Evolutionary conservation across 192 early-diverging fungal species (phyloP).

Genomic region (Dispira simplex): DNA sequence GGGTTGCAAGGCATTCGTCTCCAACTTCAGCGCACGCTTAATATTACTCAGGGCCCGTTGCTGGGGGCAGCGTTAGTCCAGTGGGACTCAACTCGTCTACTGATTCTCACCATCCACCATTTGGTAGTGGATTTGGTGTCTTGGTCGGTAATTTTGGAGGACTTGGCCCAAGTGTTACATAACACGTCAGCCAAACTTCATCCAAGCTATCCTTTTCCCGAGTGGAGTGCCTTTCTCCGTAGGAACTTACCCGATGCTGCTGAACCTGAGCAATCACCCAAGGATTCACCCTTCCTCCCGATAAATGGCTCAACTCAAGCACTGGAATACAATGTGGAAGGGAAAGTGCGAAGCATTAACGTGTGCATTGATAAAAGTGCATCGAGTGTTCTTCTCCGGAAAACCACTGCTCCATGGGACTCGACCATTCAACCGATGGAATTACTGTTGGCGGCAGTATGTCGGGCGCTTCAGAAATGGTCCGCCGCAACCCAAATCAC

Average conservation of each 20-base stretch:
- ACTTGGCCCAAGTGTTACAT: slow-evolving; percentile 10
- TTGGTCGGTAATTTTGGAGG: slow-evolving; percentile 19
- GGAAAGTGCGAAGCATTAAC: not conserved
- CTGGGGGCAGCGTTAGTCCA: not conserved
- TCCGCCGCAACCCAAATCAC: not conserved
- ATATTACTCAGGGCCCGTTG: not conserved
- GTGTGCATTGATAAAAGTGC: too few species aligned
- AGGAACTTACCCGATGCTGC: slow-evolving; percentile 12
- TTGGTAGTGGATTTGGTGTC: slow-evolving; percentile 18
- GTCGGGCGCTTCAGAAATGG: not conserved
- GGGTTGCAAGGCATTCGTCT: not conserved
- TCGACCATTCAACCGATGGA: not conserved
- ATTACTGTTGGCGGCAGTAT: not conserved
- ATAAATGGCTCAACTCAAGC: not conserved
- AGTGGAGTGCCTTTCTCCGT: not conserved
- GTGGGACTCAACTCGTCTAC: not conserved
- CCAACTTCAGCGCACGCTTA: not conserved
- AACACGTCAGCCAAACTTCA: not conserved
- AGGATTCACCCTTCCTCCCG: not conserved
- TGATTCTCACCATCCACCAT: slow-evolving; percentile 19
- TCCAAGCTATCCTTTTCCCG: too few species aligned
- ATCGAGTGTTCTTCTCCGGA: too few species aligned
- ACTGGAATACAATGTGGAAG: not conserved
- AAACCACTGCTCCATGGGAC: too few species aligned
- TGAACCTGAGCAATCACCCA: not conserved